phyloP scores from a whole-genome alignment of 2,329 filamentous ascomycete species.

The Hymenoscyphus linearis region DNA sequence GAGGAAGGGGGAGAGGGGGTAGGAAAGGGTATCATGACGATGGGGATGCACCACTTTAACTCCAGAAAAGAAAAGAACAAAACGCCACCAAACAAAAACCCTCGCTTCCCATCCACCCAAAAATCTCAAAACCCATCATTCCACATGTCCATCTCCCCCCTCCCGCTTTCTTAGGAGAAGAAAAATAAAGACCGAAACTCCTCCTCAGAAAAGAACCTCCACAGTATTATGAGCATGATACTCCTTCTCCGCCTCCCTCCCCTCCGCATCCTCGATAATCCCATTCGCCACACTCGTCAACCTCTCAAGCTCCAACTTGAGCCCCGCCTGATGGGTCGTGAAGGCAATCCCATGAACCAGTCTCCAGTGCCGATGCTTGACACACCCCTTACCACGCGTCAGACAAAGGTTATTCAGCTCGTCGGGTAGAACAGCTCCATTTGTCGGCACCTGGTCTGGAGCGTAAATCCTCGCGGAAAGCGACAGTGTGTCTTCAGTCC shows the following conservation, averaged over 20 bases:
- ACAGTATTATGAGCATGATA: conserved; percentile 27
- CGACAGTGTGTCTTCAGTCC: conserved; percentile 21
- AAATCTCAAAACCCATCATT: no score
- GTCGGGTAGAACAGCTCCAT: conserved; percentile 11
- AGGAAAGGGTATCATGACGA: no score
- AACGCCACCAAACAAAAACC: no score
- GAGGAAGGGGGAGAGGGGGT: no score
- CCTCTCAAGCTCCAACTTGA: conserved; percentile 18
- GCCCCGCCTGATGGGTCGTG: conserved; percentile 8
- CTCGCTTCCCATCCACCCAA: no score
- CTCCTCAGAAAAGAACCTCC: conserved; percentile 10
- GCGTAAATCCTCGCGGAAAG: conserved; percentile 17
- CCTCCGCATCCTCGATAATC: conserved; percentile 29
- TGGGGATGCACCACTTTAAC: no score
- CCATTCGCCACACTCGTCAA: conserved; percentile 19
- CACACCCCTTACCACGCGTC: conserved; percentile 22
- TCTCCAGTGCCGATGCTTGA: conserved; percentile 24
- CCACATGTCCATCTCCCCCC: no score
- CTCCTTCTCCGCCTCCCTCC: conserved; percentile 26
- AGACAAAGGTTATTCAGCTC: conserved; percentile 27
- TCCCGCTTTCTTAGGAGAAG: background rate
- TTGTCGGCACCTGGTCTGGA: conserved; percentile 16
- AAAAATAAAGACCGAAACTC: background rate
- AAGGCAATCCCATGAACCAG: conserved; percentile 24
- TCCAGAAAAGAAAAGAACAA: no score